These are phyloP conservation scores for Fusarium sp. DNA, from an alignment of 2,329 filamentous ascomycete genomes.

Conservation along the genomic window DNA sequence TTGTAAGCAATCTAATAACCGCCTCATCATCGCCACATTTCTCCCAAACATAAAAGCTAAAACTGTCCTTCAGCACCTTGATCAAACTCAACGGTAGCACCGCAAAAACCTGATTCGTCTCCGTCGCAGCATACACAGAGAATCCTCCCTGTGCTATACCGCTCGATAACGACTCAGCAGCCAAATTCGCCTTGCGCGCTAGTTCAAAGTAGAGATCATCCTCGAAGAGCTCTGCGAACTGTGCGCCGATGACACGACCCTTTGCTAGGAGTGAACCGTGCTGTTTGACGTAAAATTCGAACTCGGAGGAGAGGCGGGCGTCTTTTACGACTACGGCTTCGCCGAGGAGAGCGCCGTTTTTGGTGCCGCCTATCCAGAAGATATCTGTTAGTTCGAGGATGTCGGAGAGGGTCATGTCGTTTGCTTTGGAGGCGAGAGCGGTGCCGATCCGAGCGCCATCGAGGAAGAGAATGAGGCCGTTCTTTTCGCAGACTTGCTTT, in stretches of 20 bases:
- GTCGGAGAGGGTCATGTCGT: constrained; percentile 56
- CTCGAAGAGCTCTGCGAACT: constrained; percentile 60
- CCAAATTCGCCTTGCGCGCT: constrained; percentile 54
- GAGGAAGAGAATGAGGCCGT: constrained; percentile 55
- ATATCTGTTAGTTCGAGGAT: constrained; percentile 59
- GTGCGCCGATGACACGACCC: constrained; percentile 57
- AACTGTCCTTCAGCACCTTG: constrained; percentile 52
- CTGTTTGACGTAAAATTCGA: constrained; percentile 62
- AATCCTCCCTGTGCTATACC: constrained; percentile 56
- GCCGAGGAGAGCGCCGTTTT: constrained; percentile 60
- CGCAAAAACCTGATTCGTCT: constrained; percentile 63
- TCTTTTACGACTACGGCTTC: constrained; percentile 61
- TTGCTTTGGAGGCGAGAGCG: constrained; percentile 54
- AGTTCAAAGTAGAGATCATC: constrained; percentile 57
- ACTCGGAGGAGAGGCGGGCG: constrained; percentile 53
- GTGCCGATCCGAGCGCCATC: constrained; percentile 59
- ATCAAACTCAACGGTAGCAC: constrained; percentile 52
- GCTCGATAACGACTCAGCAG: constrained; percentile 54
- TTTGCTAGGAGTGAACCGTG: constrained; percentile 61
- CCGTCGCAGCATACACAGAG: constrained; percentile 53
- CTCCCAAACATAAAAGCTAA: constrained; percentile 60
- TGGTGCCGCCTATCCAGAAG: constrained; percentile 65
- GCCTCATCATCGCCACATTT: constrained; percentile 50
- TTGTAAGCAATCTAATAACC: constrained; percentile 58
- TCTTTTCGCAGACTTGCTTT: constrained; percentile 53